Evolutionary conservation across 208 protist species (phyloP), one percentile per base, ranked within the genome.

Genomic region (Trypanosomatidae sp.): DNA sequence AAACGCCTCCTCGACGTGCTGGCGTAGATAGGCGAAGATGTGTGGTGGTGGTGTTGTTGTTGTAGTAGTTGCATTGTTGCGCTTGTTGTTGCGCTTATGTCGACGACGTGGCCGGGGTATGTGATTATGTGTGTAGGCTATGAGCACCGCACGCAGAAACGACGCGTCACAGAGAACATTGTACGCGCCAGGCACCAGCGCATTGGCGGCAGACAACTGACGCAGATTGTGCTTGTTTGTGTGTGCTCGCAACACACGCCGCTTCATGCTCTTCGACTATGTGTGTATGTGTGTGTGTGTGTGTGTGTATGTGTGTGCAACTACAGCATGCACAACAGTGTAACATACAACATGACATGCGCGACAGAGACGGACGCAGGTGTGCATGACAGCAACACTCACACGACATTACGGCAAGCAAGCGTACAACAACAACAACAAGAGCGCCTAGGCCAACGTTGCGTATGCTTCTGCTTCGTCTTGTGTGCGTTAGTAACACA

Each of bases 171-270:
- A 82, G 30, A 90, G 47, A 5, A 90, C 50, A 22, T 68, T 60
- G 51, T 69, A 80, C 15, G 33, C 39, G 47, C 64, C 33, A 4
- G 43, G 28, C 30, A 44, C 43, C 20, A 90, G 65, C 2, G 56
- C 55, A 43, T 90, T 27, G 0, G 71, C 55, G 8, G 81, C 67
- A 27, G 63, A 84, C 11, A 90, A 30, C 4, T 79, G 33, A 16
- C 81, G 72, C 8, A 90, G 60, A 41, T 65, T 56, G 3, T 66
- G 65, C 66, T 90, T 90, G 62, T 90, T 90, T 20, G 61, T 63
- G 55, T 90, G 81, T 21, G 68, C 71, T 19, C 81, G 81, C 16
- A 73, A 56, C 11, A 90, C 81, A 28, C 81, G 56, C 19, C 81
- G 65, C 63, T 90, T 90, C 81, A 90, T 90, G 6, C 3, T 20